Conservation (phyloP, 1,139 yeast genomes). For the Debaryomycetaceae sp. region DNA sequence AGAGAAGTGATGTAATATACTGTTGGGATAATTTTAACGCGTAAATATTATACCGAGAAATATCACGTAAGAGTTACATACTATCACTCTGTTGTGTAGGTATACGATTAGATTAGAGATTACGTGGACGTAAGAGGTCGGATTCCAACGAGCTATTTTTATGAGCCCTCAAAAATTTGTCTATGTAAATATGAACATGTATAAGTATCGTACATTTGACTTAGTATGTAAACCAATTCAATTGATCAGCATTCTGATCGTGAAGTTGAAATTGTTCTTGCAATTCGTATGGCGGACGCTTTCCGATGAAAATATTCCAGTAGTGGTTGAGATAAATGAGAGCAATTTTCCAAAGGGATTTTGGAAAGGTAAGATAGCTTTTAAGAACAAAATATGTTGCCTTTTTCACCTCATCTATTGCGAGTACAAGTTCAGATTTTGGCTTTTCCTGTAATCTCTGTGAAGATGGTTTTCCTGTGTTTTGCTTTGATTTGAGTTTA, state of each 20-base stretch:
- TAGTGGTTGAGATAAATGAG: constrained; percentile 49
- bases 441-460: neutral
- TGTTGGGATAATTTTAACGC: constrained; percentile 1
- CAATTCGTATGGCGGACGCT: constrained; percentile 17
- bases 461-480: constrained; percentile 4
- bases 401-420: constrained; percentile 52
- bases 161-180: no score
- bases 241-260: constrained; percentile 5
- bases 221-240: neutral
- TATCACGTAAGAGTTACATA: no score
- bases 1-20: constrained; percentile 8
- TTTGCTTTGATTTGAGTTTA: constrained; percentile 1
- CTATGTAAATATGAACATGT: neutral
- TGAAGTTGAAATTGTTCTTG: constrained; percentile 13
- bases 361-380: constrained; percentile 73
- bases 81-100: no score
- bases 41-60: neutral
- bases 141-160: no score
- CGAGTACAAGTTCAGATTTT: constrained; percentile 45
- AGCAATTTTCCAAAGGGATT: constrained; percentile 48
- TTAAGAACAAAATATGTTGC: constrained; percentile 64
- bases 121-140: no score
- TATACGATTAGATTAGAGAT: no score
- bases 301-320: constrained; percentile 79
- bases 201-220: neutral